Conservation (phyloP, 106 monocot genomes). For the Apostasia ramifera region DNA sequence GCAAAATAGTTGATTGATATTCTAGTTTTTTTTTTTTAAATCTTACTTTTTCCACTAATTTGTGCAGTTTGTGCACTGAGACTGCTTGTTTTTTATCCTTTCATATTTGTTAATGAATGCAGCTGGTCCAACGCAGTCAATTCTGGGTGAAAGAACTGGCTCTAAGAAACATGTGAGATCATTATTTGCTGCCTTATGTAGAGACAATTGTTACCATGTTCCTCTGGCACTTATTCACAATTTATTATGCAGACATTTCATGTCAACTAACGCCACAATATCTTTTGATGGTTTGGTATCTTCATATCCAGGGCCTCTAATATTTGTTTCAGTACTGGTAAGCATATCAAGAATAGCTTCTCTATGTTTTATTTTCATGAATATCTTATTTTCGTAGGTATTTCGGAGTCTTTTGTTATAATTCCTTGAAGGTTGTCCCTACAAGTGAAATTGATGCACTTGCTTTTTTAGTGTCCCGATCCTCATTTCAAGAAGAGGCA, state of each 20-base stretch:
- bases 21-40: neutral
- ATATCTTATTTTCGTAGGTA: neutral
- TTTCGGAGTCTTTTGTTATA: neutral
- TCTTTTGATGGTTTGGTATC: conserved; percentile 74
- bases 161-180: conserved; percentile 69
- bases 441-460: neutral
- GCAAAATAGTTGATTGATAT: neutral
- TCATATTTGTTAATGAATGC: neutral
- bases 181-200: conserved; percentile 1
- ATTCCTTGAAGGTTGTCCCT: neutral
- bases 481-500: conserved; percentile 90
- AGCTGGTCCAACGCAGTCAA: conserved; percentile 86
- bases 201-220: neutral
- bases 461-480: conserved; percentile 67
- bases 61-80: too few species aligned
- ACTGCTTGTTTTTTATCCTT: too few species aligned
- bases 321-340: conserved; percentile 82
- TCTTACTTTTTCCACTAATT: too few species aligned
- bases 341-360: conserved; percentile 10
- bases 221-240: neutral
- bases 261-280: conserved; percentile 78
- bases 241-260: conserved; percentile 54
- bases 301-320: conserved; percentile 71
- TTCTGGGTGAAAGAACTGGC: conserved; percentile 72
- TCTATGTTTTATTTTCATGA: neutral